Conservation (phyloP, 78 protist genomes). For the Protostelium mycophagum region DNA sequence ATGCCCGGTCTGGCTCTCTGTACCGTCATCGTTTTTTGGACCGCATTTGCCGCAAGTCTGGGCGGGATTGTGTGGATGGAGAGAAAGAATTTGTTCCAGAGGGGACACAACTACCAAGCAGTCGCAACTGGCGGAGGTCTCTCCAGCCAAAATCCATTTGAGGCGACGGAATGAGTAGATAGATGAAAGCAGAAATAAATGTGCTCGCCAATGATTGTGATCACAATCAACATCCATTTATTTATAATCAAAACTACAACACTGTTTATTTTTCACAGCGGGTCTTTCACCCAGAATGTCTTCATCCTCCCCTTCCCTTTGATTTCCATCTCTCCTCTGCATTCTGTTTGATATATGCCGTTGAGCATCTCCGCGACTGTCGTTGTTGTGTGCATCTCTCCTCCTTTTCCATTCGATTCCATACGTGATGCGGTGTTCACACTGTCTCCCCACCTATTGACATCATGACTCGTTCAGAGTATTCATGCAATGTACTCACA, state of each 20-base stretch:
- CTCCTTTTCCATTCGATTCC: constrained; percentile 26
- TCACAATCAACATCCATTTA: neutral
- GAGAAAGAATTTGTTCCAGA: too few species aligned
- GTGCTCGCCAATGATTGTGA: too few species aligned
- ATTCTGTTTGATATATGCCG: neutral
- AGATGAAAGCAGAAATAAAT: too few species aligned
- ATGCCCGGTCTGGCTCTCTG: neutral
- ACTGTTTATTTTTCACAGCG: too few species aligned
- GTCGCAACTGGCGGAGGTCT: too few species aligned
- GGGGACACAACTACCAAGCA: too few species aligned
- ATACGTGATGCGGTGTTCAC: constrained; percentile 54
- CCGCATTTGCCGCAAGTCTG: too few species aligned
- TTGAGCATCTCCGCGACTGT: constrained; percentile 2
- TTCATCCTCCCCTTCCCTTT: constrained; percentile 34
- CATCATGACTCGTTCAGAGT: neutral
- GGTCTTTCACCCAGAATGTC: constrained; percentile 3
- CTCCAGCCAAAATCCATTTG: too few species aligned
- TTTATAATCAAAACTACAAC: too few species aligned
- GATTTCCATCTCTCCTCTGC: constrained; percentile 22
- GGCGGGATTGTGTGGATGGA: too few species aligned
- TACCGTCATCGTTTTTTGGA: neutral
- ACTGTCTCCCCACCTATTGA: constrained; percentile 50
- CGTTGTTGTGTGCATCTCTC: constrained; percentile 28
- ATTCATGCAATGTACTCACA: too few species aligned
- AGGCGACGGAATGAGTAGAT: too few species aligned